phyloP scores from a whole-genome alignment of 805 yeast species.

The Hanseniaspora taiwanica region DNA sequence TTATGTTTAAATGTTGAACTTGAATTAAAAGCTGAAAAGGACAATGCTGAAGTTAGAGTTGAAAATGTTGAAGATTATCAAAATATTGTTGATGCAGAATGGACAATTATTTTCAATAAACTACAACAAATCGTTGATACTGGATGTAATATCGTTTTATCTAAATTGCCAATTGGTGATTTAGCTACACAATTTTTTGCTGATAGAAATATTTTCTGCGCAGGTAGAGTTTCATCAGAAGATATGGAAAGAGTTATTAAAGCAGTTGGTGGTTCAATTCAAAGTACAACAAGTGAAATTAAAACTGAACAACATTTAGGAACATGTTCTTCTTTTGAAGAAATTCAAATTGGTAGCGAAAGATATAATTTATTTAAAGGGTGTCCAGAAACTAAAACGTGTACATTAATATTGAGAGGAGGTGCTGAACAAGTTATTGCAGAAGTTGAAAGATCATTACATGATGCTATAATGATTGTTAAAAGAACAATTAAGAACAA shows the following conservation, averaged over 20 bases:
- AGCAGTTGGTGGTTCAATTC: slow-evolving; percentile 89
- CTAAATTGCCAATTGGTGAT: slow-evolving; percentile 94
- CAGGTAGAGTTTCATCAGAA: slow-evolving; percentile 82
- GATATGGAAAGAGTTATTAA: slow-evolving; percentile 86
- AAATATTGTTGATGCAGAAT: slow-evolving; percentile 96
- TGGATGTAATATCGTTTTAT: slow-evolving; percentile 87
- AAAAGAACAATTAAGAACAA: slow-evolving; percentile 85
- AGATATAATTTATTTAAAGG: slow-evolving; percentile 89
- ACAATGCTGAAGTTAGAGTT: slow-evolving; percentile 95
- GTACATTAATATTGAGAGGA: slow-evolving; percentile 88
- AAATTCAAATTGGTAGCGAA: slow-evolving; percentile 90
- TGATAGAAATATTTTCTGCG: slow-evolving; percentile 90
- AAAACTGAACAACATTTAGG: slow-evolving; percentile 55
- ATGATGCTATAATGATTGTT: slow-evolving; percentile 97
- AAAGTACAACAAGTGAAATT: slow-evolving; percentile 64
- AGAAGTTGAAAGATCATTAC: slow-evolving; percentile 93
- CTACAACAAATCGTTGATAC: slow-evolving; percentile 67
- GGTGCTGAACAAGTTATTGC: slow-evolving; percentile 98
- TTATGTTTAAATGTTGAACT: slow-evolving; percentile 81
- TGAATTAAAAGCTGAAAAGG: slow-evolving; percentile 96
- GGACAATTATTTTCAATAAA: slow-evolving; percentile 85
- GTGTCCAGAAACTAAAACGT: slow-evolving; percentile 83
- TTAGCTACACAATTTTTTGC: slow-evolving; percentile 98
- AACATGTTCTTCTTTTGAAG: slow-evolving; percentile 76
- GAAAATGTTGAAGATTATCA: slow-evolving; percentile 90